Evolutionary conservation across 768 basidiomycete genomes (phyloP), one percentile per base, ranked within the genome.

Genomic region (Inosperma sp.): DNA sequence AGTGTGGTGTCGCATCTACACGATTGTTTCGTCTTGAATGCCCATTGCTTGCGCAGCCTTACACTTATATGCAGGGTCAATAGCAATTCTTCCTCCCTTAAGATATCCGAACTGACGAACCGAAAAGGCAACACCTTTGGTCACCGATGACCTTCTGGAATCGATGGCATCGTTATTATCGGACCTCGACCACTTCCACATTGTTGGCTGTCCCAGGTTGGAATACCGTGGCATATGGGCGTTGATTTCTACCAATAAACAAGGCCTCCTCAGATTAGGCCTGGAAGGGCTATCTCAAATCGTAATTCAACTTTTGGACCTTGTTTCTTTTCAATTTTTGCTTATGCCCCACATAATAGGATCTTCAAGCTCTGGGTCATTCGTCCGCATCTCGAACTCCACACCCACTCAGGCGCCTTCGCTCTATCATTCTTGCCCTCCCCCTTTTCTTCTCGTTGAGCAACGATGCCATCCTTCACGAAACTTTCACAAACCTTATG

Each of bases 41-140:
- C 74, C 0, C 36, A 59, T 22, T 76, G 73, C 3, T 69, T 92
- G 42, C 72, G 70, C 25, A 79, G 70, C 53, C 67, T 92, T 40
- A 82, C 80, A 4, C 57, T 91, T 9, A 76, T 88, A 39, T 90
- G 87, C 66, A 85, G 83, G 74, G 88, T 82, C 7, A 13, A n/a
- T 14, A n/a, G n/a, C n/a, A n/a, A 26, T 16, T 19, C 10, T 21
- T n/a, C 27, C 16, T 3, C 17, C 33, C 17, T 45, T 25, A 3
- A 42, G 10, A 8, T 30, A 35, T 27, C 17, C 39, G 16, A 16
- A 10, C 41, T 40, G 21, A 40, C 4, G 4, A 21, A 45, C 29
- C 7, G n/a, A 45, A 19, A 19, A 88, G 86, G 65, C 74, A 17
- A 81, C 85, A 3, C 65, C 73, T 12, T 63, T 78, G 5, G 67